Percentiles rank a stretch among this genome's conserved stretches.
These are phyloP conservation scores for Bipolaris zeicola DNA, from an alignment of 2,329 filamentous ascomycete genomes.

Conservation along the genomic window DNA sequence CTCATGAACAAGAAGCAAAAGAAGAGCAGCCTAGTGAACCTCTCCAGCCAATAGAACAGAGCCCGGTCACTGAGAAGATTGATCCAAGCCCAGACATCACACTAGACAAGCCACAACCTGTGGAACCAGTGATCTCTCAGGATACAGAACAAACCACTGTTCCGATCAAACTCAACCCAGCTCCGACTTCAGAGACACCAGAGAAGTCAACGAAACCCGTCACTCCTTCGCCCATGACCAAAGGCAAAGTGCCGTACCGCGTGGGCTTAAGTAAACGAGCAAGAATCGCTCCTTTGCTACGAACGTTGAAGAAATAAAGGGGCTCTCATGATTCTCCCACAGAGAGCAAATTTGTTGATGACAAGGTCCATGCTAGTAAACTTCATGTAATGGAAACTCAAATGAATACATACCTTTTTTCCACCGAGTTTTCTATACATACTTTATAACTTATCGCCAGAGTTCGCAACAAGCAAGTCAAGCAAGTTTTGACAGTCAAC, in stretches of 20 bases:
- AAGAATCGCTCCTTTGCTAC: constrained; percentile 56
- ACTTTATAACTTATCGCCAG: too few species aligned
- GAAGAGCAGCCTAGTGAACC: not conserved
- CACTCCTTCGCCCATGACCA: constrained; percentile 34
- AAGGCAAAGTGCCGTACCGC: constrained; percentile 52
- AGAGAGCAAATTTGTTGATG: too few species aligned
- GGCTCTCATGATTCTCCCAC: not conserved
- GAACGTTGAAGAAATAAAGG: constrained; percentile 52
- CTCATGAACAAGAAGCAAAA: constrained; percentile 1
- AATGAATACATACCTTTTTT: too few species aligned
- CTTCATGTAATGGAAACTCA: too few species aligned
- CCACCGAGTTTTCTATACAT: too few species aligned
- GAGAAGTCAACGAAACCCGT: constrained; percentile 23
- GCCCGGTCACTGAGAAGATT: not conserved
- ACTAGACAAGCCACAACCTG: not conserved
- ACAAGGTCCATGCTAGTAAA: too few species aligned
- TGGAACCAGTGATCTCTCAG: not conserved
- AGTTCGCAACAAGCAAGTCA: too few species aligned
- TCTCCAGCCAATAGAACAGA: constrained; percentile 11
- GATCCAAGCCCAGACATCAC: not conserved
- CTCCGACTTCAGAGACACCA: constrained; percentile 16
- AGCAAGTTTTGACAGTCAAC: too few species aligned
- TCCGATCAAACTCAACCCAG: not conserved
- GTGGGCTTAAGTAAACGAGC: constrained; percentile 57
- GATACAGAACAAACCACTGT: not conserved